Evolutionary conservation across 2,329 filamentous ascomycete species (phyloP).

Genomic region (Aspergillus eucalypticola): DNA sequence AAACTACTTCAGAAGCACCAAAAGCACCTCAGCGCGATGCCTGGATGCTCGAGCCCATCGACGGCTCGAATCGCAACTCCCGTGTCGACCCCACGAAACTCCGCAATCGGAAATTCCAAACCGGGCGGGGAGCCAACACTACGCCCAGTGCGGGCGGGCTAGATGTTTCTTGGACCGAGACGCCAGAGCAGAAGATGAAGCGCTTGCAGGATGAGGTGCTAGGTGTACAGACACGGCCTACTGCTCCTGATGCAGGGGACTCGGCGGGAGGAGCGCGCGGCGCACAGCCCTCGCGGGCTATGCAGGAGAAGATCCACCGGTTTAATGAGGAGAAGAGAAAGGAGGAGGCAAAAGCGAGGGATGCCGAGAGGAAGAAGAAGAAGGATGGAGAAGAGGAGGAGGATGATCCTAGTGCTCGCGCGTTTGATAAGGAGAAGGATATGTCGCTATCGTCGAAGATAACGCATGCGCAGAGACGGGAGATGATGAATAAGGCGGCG

Average conservation of each 20-base stretch:
- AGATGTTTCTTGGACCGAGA: conserved; percentile 81
- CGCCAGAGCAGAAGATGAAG: conserved; percentile 80
- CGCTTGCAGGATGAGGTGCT: conserved; percentile 79
- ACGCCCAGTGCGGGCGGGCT: conserved; percentile 38
- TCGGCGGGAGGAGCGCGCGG: neutral
- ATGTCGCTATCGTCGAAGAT: conserved; percentile 77
- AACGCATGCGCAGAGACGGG: conserved; percentile 69
- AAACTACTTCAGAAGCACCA: conserved; percentile 15
- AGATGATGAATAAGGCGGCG: conserved; percentile 75
- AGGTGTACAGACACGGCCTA: conserved; percentile 55
- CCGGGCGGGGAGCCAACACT: conserved; percentile 57
- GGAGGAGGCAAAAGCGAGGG: conserved; percentile 5
- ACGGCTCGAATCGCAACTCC: conserved; percentile 54
- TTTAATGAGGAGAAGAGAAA: conserved; percentile 49
- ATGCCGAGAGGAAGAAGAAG: conserved; percentile 11
- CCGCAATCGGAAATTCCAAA: conserved; percentile 78
- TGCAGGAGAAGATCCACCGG: conserved; percentile 52
- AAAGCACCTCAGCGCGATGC: conserved; percentile 66
- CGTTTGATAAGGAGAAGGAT: conserved; percentile 91
- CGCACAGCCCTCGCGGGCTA: conserved; percentile 43
- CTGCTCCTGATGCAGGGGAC: conserved; percentile 20
- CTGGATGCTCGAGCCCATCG: conserved; percentile 77
- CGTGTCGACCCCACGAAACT: conserved; percentile 81
- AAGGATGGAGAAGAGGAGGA: conserved; percentile 61
- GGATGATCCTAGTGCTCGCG: conserved; percentile 86